phyloP scores from a whole-genome alignment of 148 eudicot genomes.

The Vaccinium corymbosum region DNA sequence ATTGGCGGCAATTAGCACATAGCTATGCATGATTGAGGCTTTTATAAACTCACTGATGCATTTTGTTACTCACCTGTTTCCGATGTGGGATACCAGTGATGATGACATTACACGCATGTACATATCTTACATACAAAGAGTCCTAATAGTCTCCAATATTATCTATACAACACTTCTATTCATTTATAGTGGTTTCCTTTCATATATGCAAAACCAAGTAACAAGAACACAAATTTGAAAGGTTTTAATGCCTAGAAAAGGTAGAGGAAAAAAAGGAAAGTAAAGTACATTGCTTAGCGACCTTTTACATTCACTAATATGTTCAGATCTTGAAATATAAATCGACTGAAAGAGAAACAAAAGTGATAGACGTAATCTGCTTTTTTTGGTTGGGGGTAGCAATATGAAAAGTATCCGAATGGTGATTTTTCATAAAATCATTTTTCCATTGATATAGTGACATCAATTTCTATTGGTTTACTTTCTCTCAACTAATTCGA shows the following conservation, averaged over 20 bases:
- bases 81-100: background rate
- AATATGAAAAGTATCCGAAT: background rate
- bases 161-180: background rate
- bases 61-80: background rate
- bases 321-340: background rate
- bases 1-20: background rate
- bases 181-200: background rate
- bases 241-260: background rate
- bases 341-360: background rate
- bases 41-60: background rate
- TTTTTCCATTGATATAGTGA: background rate
- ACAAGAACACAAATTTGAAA: background rate
- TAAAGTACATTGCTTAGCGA: background rate
- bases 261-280: background rate
- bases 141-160: background rate
- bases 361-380: background rate
- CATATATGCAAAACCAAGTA: background rate
- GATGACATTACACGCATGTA: background rate
- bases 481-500: background rate
- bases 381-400: slow-evolving; percentile 2
- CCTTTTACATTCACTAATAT: background rate
- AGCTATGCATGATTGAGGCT: background rate
- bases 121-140: background rate
- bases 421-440: background rate
- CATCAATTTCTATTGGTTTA: background rate